phyloP scores from a whole-genome alignment of 2,329 filamentous ascomycete genomes.

The Kalmusia sp. region DNA sequence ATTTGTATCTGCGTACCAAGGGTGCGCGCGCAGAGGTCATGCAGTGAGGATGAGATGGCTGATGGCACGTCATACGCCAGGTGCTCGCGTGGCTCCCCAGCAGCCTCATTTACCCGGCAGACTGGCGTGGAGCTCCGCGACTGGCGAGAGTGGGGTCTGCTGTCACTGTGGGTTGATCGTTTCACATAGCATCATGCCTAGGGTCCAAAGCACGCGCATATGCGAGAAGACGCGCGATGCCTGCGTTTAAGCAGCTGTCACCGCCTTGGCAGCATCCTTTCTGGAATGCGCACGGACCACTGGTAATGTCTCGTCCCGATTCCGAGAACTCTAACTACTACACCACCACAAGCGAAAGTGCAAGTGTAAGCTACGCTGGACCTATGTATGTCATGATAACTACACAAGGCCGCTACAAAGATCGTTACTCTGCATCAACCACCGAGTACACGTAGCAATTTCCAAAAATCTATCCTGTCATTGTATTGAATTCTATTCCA shows the following conservation, averaged over 20 bases:
- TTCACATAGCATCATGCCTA: background rate
- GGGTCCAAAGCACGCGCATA: background rate
- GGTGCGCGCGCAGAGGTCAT: slow-evolving; percentile 1
- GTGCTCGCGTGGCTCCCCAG: slow-evolving; percentile 5
- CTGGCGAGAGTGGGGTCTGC: background rate
- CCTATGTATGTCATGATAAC: too few species aligned
- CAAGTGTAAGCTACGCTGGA: too few species aligned
- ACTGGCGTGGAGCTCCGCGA: background rate
- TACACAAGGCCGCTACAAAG: too few species aligned
- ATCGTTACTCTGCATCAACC: too few species aligned
- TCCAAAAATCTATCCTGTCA: too few species aligned
- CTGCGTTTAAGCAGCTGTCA: background rate
- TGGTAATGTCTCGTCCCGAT: background rate
- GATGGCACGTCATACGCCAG: slow-evolving; percentile 3
- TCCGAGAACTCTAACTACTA: background rate
- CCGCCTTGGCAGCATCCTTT: slow-evolving; percentile 4
- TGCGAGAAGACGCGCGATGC: background rate
- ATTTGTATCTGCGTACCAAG: background rate
- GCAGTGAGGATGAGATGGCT: slow-evolving; percentile 4
- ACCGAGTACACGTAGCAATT: too few species aligned
- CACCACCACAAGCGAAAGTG: background rate
- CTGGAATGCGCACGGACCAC: background rate
- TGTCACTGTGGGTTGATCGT: background rate
- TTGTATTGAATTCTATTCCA: too few species aligned
- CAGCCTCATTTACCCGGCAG: slow-evolving; percentile 3